Evolutionary conservation across 176 grass and related monocot genomes (phyloP).

Genomic region (Lolium rigidum): DNA sequence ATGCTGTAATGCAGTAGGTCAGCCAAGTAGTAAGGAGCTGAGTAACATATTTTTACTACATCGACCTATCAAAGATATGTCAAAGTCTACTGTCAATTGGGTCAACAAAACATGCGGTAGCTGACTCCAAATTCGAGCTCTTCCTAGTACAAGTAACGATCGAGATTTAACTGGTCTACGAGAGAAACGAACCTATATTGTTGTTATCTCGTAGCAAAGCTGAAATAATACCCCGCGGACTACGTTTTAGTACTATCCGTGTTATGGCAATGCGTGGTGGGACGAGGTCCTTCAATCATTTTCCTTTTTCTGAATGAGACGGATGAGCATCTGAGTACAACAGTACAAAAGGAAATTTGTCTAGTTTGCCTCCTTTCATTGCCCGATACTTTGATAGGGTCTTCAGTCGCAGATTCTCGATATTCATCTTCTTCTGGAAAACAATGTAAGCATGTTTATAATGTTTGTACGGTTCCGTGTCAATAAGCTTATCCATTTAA

Average conservation of each 20-base stretch:
- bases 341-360: neutral
- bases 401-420: neutral
- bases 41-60: neutral
- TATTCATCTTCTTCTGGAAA: neutral
- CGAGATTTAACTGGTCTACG: neutral
- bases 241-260: neutral
- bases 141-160: neutral
- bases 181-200: no score
- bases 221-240: no score
- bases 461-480: neutral
- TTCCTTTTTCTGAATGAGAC: constrained; percentile 16
- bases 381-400: neutral
- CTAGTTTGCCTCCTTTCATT: neutral
- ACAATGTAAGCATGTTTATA: neutral
- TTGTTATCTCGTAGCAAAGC: no score
- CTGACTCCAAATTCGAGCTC: constrained; percentile 27
- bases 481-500: neutral
- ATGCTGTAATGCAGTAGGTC: neutral
- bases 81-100: neutral
- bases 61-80: neutral
- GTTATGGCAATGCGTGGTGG: neutral
- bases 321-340: neutral
- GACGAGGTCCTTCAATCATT: neutral
- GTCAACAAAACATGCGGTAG: constrained; percentile 9
- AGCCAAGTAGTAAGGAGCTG: constrained; percentile 1